Percentiles rank a stretch among this genome's conserved stretches.
Conservation (phyloP, 148 eudicot genomes). For the Pouteria glomerata region DNA sequence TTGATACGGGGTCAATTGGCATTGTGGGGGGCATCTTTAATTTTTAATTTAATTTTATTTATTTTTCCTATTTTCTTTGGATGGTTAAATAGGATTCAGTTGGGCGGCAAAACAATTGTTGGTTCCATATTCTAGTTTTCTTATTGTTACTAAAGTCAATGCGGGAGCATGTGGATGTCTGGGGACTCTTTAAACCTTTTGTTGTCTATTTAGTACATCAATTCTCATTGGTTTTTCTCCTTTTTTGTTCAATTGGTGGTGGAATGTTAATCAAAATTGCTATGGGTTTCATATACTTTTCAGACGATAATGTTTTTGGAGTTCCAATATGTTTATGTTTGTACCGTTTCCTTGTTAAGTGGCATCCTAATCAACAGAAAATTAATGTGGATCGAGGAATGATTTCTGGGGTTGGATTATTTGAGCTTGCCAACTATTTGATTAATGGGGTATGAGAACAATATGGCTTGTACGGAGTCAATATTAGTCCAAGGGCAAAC, state of each 20-base stretch:
- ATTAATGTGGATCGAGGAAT: not conserved
- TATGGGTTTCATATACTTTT: not conserved
- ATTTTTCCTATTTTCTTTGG: no score
- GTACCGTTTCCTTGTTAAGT: not conserved
- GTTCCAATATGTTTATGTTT: not conserved
- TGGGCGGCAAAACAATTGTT: not conserved
- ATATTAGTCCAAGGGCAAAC: not conserved
- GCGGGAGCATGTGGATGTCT: not conserved
- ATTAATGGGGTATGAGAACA: not conserved
- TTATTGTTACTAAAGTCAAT: not conserved
- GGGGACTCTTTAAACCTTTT: not conserved
- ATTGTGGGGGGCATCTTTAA: not conserved
- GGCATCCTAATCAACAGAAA: not conserved
- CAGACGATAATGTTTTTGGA: not conserved
- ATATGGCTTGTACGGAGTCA: slow-evolving; percentile 5
- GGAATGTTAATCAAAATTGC: not conserved
- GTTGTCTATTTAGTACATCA: not conserved
- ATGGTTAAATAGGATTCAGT: slow-evolving; percentile 6
- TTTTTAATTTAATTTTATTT: not conserved
- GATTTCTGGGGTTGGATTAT: slow-evolving; percentile 8
- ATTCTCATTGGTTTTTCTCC: not conserved
- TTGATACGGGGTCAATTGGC: not conserved
- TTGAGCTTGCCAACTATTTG: slow-evolving; percentile 1
- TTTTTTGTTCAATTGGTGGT: slow-evolving; percentile 3
- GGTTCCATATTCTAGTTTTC: not conserved